Conservation (phyloP, 208 protist species). For the Giardia muris region DNA sequence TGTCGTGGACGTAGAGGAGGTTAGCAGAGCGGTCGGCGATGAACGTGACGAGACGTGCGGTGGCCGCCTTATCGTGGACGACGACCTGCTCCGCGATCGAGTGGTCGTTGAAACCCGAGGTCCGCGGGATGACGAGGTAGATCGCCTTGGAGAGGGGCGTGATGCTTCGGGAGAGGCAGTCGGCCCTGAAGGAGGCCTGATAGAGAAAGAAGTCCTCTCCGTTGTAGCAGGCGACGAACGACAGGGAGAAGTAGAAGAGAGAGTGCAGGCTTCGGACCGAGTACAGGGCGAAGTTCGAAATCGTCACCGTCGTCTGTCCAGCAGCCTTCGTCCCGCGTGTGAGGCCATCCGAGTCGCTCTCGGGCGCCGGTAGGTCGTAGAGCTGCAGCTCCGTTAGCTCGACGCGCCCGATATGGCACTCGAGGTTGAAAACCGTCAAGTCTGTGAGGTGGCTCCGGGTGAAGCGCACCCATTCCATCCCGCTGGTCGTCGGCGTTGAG, state of each 20-base stretch:
- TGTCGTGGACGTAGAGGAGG: not conserved
- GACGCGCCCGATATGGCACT: not conserved
- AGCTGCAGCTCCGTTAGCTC: not conserved
- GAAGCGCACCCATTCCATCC: not conserved
- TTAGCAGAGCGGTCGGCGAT: not conserved
- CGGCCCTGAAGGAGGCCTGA: not conserved
- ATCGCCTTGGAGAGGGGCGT: not conserved
- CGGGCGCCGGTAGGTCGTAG: not conserved
- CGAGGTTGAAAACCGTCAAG: not conserved
- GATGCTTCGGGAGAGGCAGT: not conserved
- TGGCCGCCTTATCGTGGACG: not conserved
- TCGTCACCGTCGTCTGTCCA: not conserved
- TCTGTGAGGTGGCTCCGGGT: not conserved
- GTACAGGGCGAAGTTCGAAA: not conserved
- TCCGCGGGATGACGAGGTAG: not conserved
- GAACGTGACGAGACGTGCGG: not conserved
- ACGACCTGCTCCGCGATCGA: not conserved
- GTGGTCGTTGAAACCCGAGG: not conserved
- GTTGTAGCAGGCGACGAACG: not conserved
- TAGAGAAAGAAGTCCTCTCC: not conserved
- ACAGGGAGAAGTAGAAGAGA: not conserved
- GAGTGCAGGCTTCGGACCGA: not conserved
- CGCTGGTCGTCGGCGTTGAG: not conserved
- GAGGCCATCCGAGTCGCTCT: not conserved
- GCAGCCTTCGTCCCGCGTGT: not conserved